phyloP scores from a whole-genome alignment of 805 yeast species.

The Metschnikowia baotianmanensis region DNA sequence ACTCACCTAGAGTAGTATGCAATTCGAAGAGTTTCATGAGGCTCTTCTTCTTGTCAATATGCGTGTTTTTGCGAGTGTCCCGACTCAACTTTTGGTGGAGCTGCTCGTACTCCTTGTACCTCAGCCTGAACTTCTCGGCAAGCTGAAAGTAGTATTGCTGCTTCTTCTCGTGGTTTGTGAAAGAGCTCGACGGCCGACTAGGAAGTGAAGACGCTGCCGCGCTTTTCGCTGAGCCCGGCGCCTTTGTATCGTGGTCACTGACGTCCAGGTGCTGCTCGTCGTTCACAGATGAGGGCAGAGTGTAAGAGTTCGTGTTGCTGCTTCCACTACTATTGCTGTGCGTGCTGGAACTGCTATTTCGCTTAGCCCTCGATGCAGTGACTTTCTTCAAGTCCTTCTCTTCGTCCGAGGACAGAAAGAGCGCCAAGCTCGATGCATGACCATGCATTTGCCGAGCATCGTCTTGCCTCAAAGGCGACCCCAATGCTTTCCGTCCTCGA shows the following conservation, averaged over 20 bases:
- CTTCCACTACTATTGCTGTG: conserved; percentile 15
- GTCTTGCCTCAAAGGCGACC: conserved; percentile 17
- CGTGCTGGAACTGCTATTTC: conserved; percentile 15
- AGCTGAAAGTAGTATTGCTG: conserved; percentile 20
- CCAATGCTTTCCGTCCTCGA: conserved; percentile 11
- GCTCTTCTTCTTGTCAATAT: conserved; percentile 18
- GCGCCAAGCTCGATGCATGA: conserved; percentile 19
- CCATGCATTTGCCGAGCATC: conserved; percentile 2
- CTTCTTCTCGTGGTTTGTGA: conserved; percentile 19
- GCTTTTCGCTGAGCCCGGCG: conserved; percentile 1
- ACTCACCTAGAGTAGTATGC: conserved; percentile 50
- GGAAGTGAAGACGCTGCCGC: conserved; percentile 11
- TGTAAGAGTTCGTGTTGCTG: conserved; percentile 21
- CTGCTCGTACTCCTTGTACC: conserved; percentile 18
- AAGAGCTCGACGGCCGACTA: conserved; percentile 16
- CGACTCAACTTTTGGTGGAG: conserved; percentile 15
- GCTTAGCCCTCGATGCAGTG: conserved; percentile 9
- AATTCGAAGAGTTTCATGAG: conserved; percentile 44
- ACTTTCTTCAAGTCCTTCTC: conserved; percentile 20
- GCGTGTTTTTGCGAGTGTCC: conserved; percentile 10
- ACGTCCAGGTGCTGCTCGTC: conserved; percentile 23
- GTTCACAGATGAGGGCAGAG: conserved; percentile 39
- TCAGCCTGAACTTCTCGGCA: conserved; percentile 17
- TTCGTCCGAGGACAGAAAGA: conserved; percentile 23
- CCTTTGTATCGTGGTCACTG: conserved; percentile 17